These are phyloP conservation scores for Aspergillus nomiae DNA, from an alignment of 2,329 filamentous ascomycete species.

Conservation along the genomic window DNA sequence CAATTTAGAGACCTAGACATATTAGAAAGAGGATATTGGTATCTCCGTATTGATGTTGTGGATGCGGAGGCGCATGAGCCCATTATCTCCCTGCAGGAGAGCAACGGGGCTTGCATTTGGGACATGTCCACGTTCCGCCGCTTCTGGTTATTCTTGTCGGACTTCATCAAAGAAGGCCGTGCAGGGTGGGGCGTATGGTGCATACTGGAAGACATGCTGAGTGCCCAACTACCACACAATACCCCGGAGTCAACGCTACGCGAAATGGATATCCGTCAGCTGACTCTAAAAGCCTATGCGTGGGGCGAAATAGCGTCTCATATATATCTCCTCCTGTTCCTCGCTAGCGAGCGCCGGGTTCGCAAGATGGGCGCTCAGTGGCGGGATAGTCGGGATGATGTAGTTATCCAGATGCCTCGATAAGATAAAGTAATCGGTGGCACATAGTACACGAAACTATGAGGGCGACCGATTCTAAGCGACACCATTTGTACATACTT, in stretches of 20 bases:
- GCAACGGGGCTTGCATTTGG: conserved; percentile 29
- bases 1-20: conserved; percentile 54
- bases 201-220: conserved; percentile 35
- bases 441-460: background rate
- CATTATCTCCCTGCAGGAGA: background rate
- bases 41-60: conserved; percentile 61
- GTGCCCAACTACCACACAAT: conserved; percentile 40
- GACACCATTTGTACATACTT: background rate
- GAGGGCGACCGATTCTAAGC: background rate
- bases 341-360: conserved; percentile 68
- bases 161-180: conserved; percentile 42
- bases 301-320: conserved; percentile 75
- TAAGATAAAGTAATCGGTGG: background rate
- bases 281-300: conserved; percentile 67
- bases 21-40: conserved; percentile 80
- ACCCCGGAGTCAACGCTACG: background rate
- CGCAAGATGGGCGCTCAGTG: conserved; percentile 62
- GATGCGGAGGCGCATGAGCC: background rate
- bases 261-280: conserved; percentile 12
- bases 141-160: conserved; percentile 46
- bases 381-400: conserved; percentile 64
- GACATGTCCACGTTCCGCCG: conserved; percentile 33
- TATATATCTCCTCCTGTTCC: conserved; percentile 72
- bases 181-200: conserved; percentile 52
- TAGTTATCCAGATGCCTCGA: conserved; percentile 55